phyloP scores from a whole-genome alignment of 345 rosid genomes.

The Populus simonii region DNA sequence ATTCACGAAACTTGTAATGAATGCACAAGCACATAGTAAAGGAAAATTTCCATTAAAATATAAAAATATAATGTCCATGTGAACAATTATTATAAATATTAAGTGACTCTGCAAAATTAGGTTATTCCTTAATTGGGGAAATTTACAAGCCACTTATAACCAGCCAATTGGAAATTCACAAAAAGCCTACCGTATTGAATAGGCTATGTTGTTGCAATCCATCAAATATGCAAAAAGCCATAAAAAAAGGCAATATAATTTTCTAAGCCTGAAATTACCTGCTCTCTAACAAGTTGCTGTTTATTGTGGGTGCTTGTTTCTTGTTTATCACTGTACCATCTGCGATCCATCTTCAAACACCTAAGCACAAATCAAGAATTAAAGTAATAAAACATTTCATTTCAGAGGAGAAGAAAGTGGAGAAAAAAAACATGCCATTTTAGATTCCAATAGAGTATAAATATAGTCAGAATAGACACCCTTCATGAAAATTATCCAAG shows the following conservation, averaged over 20 bases:
- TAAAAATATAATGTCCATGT: background rate
- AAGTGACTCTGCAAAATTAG: background rate
- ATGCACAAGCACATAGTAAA: background rate
- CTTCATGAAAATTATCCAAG: background rate
- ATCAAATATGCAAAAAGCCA: background rate
- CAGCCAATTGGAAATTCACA: too few species aligned
- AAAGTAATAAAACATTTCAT: background rate
- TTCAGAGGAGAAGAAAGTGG: background rate
- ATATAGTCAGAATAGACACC: background rate
- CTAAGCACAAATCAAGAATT: background rate
- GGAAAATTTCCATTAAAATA: background rate
- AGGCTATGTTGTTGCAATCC: background rate
- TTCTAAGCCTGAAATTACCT: background rate
- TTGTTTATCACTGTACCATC: background rate
- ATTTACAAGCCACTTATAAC: background rate
- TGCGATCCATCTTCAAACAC: background rate
- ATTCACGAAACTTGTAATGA: background rate
- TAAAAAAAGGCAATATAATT: background rate
- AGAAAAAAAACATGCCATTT: background rate
- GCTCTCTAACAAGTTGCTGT: background rate
- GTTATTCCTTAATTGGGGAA: too few species aligned
- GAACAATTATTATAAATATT: too few species aligned
- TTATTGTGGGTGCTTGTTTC: background rate
- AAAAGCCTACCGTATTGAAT: background rate
- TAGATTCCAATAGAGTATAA: background rate